Evolutionary conservation across 331 rosid genomes (phyloP).

Genomic region (Prunus yedoensis): DNA sequence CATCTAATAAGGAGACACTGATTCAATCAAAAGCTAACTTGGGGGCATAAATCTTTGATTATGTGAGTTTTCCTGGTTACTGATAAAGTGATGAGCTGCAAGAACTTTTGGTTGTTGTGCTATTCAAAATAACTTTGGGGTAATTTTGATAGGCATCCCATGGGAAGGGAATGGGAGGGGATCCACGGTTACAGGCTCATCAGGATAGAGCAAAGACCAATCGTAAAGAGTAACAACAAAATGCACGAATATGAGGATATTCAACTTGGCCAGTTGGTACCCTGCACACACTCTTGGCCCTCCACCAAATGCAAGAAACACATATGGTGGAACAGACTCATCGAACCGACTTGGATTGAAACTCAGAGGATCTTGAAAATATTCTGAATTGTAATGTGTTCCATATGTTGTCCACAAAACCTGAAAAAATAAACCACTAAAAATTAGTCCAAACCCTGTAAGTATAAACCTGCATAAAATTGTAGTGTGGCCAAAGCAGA

Average conservation of each 20-base stretch:
- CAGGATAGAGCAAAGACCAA: constrained; percentile 55
- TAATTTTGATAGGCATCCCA: constrained; percentile 77
- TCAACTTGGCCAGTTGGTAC: constrained; percentile 73
- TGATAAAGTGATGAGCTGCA: background rate
- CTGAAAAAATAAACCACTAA: constrained; percentile 29
- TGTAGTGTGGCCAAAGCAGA: background rate
- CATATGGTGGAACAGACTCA: constrained; percentile 54
- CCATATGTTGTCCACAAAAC: constrained; percentile 80
- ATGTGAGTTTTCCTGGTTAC: background rate
- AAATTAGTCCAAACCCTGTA: background rate
- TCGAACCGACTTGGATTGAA: constrained; percentile 82
- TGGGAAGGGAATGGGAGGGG: constrained; percentile 75
- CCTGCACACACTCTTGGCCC: constrained; percentile 95
- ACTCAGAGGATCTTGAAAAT: constrained; percentile 58
- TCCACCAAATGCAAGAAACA: constrained; percentile 76
- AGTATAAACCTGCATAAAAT: constrained; percentile 34
- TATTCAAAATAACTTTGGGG: constrained; percentile 31
- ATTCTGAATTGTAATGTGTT: constrained; percentile 62
- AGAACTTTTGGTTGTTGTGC: background rate
- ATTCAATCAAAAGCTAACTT: background rate
- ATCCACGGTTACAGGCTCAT: constrained; percentile 60
- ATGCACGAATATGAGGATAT: constrained; percentile 67
- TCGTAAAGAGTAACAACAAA: constrained; percentile 64
- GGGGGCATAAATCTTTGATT: background rate
- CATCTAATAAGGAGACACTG: background rate